These are phyloP conservation scores for Hymenoscyphus linearis DNA, from an alignment of 2,329 filamentous ascomycete genomes.

Conservation along the genomic window DNA sequence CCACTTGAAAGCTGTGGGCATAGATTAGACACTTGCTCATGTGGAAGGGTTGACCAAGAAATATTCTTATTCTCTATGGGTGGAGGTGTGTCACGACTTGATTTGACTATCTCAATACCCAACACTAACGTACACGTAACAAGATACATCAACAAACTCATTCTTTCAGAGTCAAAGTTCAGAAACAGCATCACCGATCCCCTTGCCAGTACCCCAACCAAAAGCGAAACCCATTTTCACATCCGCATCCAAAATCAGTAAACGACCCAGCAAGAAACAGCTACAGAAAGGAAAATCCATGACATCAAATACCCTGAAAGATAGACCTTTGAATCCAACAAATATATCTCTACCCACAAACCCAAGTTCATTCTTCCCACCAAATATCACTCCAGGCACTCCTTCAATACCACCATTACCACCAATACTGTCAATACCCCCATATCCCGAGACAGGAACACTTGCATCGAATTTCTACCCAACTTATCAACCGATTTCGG, in stretches of 20 bases:
- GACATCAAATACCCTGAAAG: neutral
- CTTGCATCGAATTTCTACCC: too few species aligned
- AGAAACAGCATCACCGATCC: neutral
- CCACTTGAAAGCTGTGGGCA: conserved; percentile 28
- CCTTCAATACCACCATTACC: too few species aligned
- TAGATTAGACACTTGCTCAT: conserved; percentile 22
- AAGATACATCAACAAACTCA: neutral
- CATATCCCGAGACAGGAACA: too few species aligned
- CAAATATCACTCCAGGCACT: too few species aligned
- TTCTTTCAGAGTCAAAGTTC: neutral
- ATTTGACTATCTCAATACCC: neutral
- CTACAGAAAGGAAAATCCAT: too few species aligned
- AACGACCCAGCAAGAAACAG: neutral
- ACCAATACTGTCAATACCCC: too few species aligned
- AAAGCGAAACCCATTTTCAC: neutral
- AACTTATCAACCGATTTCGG: too few species aligned
- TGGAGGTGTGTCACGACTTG: conserved; percentile 3
- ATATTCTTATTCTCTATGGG: conserved; percentile 15
- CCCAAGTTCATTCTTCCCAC: too few species aligned
- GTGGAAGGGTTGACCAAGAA: conserved; percentile 21
- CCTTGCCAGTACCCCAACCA: neutral
- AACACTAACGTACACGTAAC: neutral
- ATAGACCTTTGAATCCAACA: neutral
- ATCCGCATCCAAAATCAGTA: neutral
- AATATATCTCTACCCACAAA: too few species aligned